Evolutionary conservation across 208 protist species (phyloP).

Genomic region (Spongospora subterranea): DNA sequence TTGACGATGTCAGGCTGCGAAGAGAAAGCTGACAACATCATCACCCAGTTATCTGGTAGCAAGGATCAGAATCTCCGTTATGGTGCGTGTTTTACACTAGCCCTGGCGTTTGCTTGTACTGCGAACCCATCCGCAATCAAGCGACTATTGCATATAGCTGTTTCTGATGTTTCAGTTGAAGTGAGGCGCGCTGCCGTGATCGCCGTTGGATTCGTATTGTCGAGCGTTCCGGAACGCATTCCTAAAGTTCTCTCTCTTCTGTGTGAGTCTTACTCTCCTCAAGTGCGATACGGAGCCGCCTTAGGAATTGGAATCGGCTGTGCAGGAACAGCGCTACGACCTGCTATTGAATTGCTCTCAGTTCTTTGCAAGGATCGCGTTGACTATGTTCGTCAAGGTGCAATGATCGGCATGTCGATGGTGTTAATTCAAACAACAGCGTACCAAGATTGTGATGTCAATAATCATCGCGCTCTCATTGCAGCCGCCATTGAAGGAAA

Average conservation of each 20-base stretch:
- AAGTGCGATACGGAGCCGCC: conserved; percentile 95
- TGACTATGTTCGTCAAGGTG: conserved; percentile 48
- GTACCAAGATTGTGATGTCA: not conserved
- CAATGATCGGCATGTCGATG: conserved; percentile 37
- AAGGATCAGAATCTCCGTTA: conserved; percentile 91
- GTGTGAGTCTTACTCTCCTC: conserved; percentile 96
- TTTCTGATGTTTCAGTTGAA: conserved; percentile 96
- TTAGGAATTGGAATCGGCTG: conserved; percentile 95
- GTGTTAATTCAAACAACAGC: not conserved
- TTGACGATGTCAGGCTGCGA: conserved; percentile 95
- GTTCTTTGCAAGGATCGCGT: conserved; percentile 50
- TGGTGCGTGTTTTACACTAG: conserved; percentile 91
- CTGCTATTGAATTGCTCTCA: conserved; percentile 6
- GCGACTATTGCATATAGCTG: conserved; percentile 92
- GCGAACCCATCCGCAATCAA: conserved; percentile 88
- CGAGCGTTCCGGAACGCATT: conserved; percentile 86
- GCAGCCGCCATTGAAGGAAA: conserved; percentile 78
- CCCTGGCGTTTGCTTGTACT: conserved; percentile 92
- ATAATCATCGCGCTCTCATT: not conserved
- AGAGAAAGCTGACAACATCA: conserved; percentile 74
- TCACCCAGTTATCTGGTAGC: conserved; percentile 63
- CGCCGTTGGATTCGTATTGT: conserved; percentile 96
- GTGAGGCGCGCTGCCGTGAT: conserved; percentile 96
- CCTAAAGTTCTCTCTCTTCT: conserved; percentile 82
- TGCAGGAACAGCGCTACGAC: conserved; percentile 84